Evolutionary conservation across 1,284 basidiomycete species (phyloP).

Genomic region (Microbotryomycetes sp.): DNA sequence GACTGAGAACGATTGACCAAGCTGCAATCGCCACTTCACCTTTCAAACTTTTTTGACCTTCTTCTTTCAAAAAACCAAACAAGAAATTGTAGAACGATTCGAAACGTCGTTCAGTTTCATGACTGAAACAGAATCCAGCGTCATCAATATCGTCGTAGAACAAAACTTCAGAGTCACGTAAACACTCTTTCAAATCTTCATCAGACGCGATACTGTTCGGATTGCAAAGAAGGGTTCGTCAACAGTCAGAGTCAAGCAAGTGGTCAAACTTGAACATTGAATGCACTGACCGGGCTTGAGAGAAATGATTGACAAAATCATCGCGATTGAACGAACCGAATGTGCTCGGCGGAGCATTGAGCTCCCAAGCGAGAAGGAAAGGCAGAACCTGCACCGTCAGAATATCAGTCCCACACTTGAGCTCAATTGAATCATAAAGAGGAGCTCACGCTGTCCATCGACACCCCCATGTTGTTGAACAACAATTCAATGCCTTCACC

Average conservation of each 20-base stretch:
- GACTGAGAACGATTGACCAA: conserved; percentile 6
- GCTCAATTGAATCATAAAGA: neutral
- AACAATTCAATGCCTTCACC: conserved; percentile 28
- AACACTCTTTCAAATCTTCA: neutral
- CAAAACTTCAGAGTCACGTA: conserved; percentile 4
- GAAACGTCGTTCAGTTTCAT: neutral
- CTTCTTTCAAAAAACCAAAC: conserved; percentile 21
- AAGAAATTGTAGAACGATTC: conserved; percentile 19
- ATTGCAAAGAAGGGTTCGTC: neutral
- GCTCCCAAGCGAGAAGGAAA: conserved; percentile 26
- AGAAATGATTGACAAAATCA: conserved; percentile 14
- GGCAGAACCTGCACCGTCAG: conserved; percentile 10
- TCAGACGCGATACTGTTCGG: neutral
- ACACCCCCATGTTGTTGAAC: conserved; percentile 25
- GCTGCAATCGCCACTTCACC: conserved; percentile 13
- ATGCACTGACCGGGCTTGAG: conserved; percentile 2
- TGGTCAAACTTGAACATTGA: neutral
- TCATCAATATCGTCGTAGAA: neutral
- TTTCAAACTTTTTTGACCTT: conserved; percentile 21
- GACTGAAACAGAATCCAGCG: conserved; percentile 2
- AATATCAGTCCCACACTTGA: neutral
- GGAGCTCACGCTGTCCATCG: conserved; percentile 24
- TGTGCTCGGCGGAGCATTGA: conserved; percentile 11
- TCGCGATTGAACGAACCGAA: conserved; percentile 14
- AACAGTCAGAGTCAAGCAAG: too few relatives aligned